These are phyloP conservation scores for Brassica juncea DNA, from an alignment of 345 rosid genomes.

Conservation along the genomic window DNA sequence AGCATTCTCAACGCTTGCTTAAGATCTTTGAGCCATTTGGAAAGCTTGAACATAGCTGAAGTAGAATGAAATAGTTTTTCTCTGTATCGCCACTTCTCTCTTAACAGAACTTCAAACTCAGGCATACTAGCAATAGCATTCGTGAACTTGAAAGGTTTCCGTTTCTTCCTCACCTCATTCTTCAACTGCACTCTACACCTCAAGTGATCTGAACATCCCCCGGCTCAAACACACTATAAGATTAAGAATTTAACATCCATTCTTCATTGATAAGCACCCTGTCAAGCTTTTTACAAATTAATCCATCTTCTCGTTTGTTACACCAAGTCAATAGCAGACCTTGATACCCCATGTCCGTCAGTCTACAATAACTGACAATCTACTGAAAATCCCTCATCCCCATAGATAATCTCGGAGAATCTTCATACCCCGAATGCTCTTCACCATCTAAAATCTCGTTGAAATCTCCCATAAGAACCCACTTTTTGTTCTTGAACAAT, in stretches of 20 bases:
- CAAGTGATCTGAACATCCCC: not conserved
- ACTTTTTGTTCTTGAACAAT: not conserved
- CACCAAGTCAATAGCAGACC: not conserved
- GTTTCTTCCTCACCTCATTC: not conserved
- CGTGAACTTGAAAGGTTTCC: not conserved
- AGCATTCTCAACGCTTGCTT: not conserved
- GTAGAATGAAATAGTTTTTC: not conserved
- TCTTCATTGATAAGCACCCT: not conserved
- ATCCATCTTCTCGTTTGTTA: not conserved
- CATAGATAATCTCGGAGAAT: not conserved
- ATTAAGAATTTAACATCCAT: not conserved
- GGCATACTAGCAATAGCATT: not conserved
- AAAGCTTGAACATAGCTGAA: not conserved
- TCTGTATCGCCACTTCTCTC: not conserved
- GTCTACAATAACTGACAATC: not conserved
- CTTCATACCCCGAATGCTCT: not conserved
- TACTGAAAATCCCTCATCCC: not conserved
- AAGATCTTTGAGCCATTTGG: not conserved
- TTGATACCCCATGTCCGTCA: not conserved
- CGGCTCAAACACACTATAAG: not conserved
- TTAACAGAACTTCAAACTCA: not conserved
- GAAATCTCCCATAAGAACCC: not conserved
- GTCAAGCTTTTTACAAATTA: not conserved
- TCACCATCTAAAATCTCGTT: not conserved
- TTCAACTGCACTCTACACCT: not conserved